A percentile compares a stretch with the other conserved stretches of the same genome.
Conservation (phyloP, 768 basidiomycete species). For the Mycena amicta region DNA sequence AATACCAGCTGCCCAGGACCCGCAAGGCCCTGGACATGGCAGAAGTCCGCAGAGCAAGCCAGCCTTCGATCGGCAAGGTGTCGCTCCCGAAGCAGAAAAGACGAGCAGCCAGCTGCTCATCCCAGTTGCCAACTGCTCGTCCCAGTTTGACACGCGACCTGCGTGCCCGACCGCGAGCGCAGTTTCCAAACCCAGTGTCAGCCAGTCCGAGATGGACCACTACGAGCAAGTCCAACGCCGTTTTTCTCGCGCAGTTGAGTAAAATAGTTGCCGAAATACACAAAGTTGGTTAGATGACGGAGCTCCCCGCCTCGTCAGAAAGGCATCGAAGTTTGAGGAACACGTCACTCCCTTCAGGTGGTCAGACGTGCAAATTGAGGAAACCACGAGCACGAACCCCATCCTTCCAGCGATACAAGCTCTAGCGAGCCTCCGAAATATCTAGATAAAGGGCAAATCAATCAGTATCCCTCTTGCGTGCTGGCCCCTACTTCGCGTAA, state of each 20-base stretch:
- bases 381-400: conserved; percentile 59
- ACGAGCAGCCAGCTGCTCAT: conserved; percentile 13
- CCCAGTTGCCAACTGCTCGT: too few relatives aligned
- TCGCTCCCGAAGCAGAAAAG: conserved; percentile 13
- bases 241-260: conserved; percentile 49
- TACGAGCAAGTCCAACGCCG: conserved; percentile 72
- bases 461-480: too few relatives aligned
- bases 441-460: conserved; percentile 40
- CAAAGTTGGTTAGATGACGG: conserved; percentile 51
- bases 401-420: conserved; percentile 79
- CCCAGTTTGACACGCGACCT: too few relatives aligned
- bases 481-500: conserved; percentile 54
- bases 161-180: conserved; percentile 71
- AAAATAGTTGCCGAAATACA: too few relatives aligned
- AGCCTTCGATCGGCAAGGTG: too few relatives aligned
- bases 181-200: conserved; percentile 82
- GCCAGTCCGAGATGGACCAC: conserved; percentile 81
- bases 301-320: conserved; percentile 49
- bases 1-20: conserved; percentile 8
- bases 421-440: conserved; percentile 90
- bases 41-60: conserved; percentile 11
- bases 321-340: conserved; percentile 57
- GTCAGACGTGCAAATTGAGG: background rate
- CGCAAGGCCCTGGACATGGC: conserved; percentile 8
- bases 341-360: conserved; percentile 29